phyloP scores from a whole-genome alignment of 805 yeast genomes.

The Candida vaughaniae region DNA sequence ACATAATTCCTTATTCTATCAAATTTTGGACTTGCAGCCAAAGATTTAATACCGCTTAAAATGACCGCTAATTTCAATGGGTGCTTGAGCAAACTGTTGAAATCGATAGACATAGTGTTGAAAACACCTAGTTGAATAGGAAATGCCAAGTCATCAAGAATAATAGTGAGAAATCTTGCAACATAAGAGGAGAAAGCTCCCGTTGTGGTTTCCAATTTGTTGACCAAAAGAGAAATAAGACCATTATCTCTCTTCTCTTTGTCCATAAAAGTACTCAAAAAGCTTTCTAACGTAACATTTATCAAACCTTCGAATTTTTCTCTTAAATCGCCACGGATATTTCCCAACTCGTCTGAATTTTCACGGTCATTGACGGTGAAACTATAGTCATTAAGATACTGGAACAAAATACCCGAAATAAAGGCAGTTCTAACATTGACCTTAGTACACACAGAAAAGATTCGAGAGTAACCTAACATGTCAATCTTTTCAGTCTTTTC shows the following conservation, averaged over 20 bases:
- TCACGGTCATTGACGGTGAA: slow-evolving; percentile 2
- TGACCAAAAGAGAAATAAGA: not conserved
- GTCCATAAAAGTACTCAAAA: not conserved
- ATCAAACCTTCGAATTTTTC: not conserved
- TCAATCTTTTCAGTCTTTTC: not conserved
- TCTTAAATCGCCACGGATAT: not conserved
- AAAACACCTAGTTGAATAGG: slow-evolving; percentile 14
- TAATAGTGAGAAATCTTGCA: slow-evolving; percentile 17
- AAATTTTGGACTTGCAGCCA: slow-evolving; percentile 37
- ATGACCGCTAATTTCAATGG: slow-evolving; percentile 32
- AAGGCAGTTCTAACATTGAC: not conserved
- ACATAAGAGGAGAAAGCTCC: slow-evolving; percentile 16
- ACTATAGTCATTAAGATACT: slow-evolving; percentile 10
- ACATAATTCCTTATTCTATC: slow-evolving; percentile 57
- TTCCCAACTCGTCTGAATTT: not conserved
- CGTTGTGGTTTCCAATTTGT: not conserved
- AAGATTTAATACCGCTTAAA: slow-evolving; percentile 31
- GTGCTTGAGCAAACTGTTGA: slow-evolving; percentile 25
- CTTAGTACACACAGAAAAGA: not conserved
- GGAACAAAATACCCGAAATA: slow-evolving; percentile 6
- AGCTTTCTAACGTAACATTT: not conserved
- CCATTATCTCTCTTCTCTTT: not conserved
- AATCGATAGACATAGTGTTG: slow-evolving; percentile 28
- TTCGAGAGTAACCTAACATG: slow-evolving; percentile 5
- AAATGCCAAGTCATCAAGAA: slow-evolving; percentile 17